Evolutionary conservation across 2,329 filamentous ascomycete species (phyloP), one percentile per base, ranked within the genome.

Genomic region (Metarhizium humberi): DNA sequence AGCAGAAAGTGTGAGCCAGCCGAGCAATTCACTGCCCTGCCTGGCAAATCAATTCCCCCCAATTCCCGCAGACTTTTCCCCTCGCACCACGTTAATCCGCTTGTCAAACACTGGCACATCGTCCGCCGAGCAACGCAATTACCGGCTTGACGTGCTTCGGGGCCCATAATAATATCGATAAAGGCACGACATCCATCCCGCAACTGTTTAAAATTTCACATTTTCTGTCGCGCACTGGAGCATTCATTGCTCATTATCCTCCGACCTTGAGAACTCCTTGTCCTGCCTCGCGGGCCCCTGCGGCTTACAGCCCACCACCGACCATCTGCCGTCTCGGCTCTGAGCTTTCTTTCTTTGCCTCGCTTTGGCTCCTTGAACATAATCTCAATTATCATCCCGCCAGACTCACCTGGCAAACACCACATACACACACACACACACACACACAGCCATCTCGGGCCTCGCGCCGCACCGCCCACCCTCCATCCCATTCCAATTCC

Each of bases 121-220:
- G 40, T 29, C 43, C 18, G 34, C 45, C 20, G 30, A 49, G 52
- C 45, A 53, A 53, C 52, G 45, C 52, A 48, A 40, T 49, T 49
- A 29, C 20, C 25, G 13, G 45, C 45, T 29, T 48, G n/a, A 45
- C 32, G 16, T 48, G 45, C 51, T 29, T 20, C 32, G 29, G 6
- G 52, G 45, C 45, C 52, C 52, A 53, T 53, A 53, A 53, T 53
- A 48, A 25, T 18, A n/a, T 18, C 29, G 11, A 47, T 40, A 18
- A 34, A 53, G 34, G 52, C 34, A 48, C 52, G 32, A 42, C 52
- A 53, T 53, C 45, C 52, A 45, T 48, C 40, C 29, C 32, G 51
- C 45, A 49, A 53, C 45, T 49, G 10, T 32, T 29, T 2, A 46
- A 46, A 46, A 20, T 46, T 29, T 29, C 45, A 8, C 40, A 36